These are phyloP conservation scores for Mucor sp. DNA, from an alignment of 371 early-diverging fungal genomes.

Conservation along the genomic window DNA sequence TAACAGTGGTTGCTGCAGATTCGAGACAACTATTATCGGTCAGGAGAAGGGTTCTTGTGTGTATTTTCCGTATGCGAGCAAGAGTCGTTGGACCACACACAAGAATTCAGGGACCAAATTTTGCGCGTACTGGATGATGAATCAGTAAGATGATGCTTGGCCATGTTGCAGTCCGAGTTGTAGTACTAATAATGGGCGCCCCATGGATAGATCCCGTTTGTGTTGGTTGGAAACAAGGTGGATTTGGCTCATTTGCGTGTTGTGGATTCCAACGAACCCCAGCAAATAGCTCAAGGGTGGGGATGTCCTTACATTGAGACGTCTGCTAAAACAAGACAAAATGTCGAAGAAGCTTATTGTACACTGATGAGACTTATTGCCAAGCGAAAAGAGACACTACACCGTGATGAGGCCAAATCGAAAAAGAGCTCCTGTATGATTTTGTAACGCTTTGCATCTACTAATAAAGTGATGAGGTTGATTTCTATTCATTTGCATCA, in stretches of 20 bases:
- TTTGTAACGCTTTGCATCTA: constrained; percentile 22
- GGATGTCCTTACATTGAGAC: constrained; percentile 83
- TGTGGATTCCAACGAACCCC: constrained; percentile 66
- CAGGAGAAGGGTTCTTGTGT: constrained; percentile 90
- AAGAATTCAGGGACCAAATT: constrained; percentile 90
- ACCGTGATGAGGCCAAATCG: constrained; percentile 43
- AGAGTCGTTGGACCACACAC: constrained; percentile 81
- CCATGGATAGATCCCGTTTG: constrained; percentile 64
- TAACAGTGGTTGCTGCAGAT: constrained; percentile 46
- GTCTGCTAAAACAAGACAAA: constrained; percentile 79
- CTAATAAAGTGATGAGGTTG: not conserved
- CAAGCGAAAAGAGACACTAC: constrained; percentile 53
- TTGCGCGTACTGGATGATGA: constrained; percentile 87
- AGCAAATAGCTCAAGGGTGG: constrained; percentile 73
- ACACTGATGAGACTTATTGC: constrained; percentile 73
- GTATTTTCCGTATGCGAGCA: constrained; percentile 86
- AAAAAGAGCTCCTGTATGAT: constrained; percentile 58
- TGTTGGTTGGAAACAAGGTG: constrained; percentile 86
- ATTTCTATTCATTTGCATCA: too few relatives aligned
- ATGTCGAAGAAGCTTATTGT: constrained; percentile 80
- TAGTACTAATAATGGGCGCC: not conserved
- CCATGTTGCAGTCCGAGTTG: not conserved
- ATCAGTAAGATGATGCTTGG: not conserved
- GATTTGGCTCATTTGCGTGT: constrained; percentile 73
- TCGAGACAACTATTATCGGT: constrained; percentile 91